Evolutionary conservation across 176 grass and related monocot genomes (phyloP).

Genomic region (Aegilops bicornis): DNA sequence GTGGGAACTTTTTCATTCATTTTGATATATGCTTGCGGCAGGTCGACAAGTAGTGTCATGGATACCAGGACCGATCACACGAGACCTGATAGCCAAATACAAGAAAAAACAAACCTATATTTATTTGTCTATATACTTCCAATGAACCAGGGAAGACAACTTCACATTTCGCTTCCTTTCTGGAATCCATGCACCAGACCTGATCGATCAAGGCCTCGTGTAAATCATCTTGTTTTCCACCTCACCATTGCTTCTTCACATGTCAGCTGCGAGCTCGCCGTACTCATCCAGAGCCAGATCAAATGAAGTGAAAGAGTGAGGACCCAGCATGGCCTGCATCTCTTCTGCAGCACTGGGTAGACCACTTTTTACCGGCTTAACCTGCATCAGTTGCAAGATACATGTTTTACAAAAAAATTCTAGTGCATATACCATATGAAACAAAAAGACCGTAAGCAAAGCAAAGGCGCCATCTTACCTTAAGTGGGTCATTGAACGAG

Average conservation of each 20-base stretch:
- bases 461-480: constrained; percentile 41
- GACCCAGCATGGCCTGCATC: neutral
- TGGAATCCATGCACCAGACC: neutral
- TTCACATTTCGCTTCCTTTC: neutral
- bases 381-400: constrained; percentile 7
- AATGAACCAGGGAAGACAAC: neutral
- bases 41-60: neutral
- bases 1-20: neutral
- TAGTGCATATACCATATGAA: neutral
- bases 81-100: neutral
- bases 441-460: neutral
- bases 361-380: neutral
- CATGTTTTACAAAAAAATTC: neutral
- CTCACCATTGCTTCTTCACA: constrained; percentile 5
- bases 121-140: neutral
- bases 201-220: neutral
- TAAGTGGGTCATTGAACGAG: constrained; percentile 63
- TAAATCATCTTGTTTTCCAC: neutral
- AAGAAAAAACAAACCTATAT: neutral
- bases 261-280: neutral
- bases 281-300: constrained; percentile 24
- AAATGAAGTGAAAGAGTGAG: neutral
- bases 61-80: neutral
- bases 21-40: neutral
- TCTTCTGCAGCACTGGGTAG: neutral